Evolutionary conservation across 139 green algal genomes (phyloP).

Genomic region (Zygnema cylindricum): DNA sequence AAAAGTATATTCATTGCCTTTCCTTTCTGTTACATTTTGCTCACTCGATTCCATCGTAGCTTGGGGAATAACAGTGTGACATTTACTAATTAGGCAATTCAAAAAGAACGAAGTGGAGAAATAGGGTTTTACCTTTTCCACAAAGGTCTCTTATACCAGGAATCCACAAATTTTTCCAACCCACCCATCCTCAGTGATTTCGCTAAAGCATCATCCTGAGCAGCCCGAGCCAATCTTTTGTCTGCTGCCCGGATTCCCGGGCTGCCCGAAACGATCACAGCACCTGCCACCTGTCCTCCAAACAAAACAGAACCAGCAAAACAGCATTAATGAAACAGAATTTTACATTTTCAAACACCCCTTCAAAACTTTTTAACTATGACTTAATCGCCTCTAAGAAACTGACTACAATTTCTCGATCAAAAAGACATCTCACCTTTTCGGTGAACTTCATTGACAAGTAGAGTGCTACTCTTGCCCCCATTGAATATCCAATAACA

Average conservation of each 20-base stretch:
- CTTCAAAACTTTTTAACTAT: no score
- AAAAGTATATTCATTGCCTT: not conserved
- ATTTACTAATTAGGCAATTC: not conserved
- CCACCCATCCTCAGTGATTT: not conserved
- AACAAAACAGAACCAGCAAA: not conserved
- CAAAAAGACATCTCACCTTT: not conserved
- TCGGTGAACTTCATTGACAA: constrained; percentile 19
- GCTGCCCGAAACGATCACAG: constrained; percentile 15
- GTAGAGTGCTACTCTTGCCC: constrained; percentile 59
- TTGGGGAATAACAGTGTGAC: not conserved
- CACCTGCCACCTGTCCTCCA: not conserved
- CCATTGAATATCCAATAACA: constrained; percentile 65
- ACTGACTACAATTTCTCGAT: not conserved
- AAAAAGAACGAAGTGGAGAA: not conserved
- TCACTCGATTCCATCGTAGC: not conserved
- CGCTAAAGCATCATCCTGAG: constrained; percentile 1
- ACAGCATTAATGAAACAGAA: not conserved
- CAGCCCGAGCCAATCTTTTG: not conserved
- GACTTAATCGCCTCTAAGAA: no score
- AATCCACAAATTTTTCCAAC: constrained; percentile 36
- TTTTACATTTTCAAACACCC: no score
- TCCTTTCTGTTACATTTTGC: not conserved
- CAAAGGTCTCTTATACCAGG: constrained; percentile 38
- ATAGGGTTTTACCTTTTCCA: constrained; percentile 10
- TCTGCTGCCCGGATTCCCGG: constrained; percentile 11